A percentile compares a stretch with the other conserved stretches of the same genome.
Evolutionary conservation across 2,329 filamentous ascomycete species (phyloP).

Genomic region (Aspergillus sp.): DNA sequence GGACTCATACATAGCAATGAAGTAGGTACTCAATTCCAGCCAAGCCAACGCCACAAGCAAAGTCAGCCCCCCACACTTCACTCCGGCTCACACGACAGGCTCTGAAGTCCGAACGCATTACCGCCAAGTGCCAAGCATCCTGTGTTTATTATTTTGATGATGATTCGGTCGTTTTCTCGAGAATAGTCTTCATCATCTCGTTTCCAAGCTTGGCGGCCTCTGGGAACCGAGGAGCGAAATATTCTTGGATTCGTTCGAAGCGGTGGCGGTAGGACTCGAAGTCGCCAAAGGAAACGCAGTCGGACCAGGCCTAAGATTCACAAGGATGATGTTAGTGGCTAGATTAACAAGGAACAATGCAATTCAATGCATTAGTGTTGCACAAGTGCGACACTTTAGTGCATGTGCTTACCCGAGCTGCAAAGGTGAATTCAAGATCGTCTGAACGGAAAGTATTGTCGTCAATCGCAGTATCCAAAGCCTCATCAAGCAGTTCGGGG

Average conservation of each 20-base stretch:
- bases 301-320: slow-evolving; percentile 70
- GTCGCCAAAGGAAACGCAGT: slow-evolving; percentile 84
- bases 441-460: slow-evolving; percentile 92
- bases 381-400: neutral
- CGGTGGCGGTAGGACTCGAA: slow-evolving; percentile 91
- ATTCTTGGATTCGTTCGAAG: slow-evolving; percentile 83
- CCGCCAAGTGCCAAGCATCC: no score
- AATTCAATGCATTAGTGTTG: no score
- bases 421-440: slow-evolving; percentile 96
- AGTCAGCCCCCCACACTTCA: no score
- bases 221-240: slow-evolving; percentile 85
- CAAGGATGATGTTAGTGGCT: no score
- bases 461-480: slow-evolving; percentile 77
- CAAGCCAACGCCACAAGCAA: no score
- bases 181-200: slow-evolving; percentile 93
- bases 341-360: no score
- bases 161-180: slow-evolving; percentile 62
- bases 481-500: slow-evolving; percentile 72
- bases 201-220: slow-evolving; percentile 87
- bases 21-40: no score
- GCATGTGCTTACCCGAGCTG: slow-evolving; percentile 58
- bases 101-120: no score
- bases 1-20: no score
- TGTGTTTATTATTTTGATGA: slow-evolving; percentile 4
- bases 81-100: no score